These are phyloP conservation scores for Rubus idaeus DNA, from an alignment of 306 rosid genomes.

Conservation along the genomic window DNA sequence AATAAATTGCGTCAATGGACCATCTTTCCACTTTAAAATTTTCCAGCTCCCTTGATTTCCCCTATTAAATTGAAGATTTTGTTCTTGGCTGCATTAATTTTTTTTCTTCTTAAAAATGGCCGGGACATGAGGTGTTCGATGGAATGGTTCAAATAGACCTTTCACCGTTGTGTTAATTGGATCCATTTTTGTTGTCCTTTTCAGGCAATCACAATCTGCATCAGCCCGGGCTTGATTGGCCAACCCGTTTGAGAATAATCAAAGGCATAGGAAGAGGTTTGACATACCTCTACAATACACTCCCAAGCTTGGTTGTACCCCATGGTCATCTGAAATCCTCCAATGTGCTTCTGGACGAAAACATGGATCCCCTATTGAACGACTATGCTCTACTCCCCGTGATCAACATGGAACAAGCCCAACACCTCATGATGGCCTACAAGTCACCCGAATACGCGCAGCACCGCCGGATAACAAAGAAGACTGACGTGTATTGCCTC, in stretches of 20 bases:
- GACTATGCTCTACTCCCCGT: slow-evolving; percentile 70
- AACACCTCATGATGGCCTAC: slow-evolving; percentile 78
- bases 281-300: slow-evolving; percentile 54
- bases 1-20: no score
- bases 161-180: not conserved
- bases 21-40: no score
- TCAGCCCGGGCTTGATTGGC: slow-evolving; percentile 67
- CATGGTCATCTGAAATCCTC: slow-evolving; percentile 96
- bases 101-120: not conserved
- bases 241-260: slow-evolving; percentile 71
- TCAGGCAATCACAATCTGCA: slow-evolving; percentile 59
- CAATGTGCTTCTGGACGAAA: slow-evolving; percentile 65
- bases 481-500: slow-evolving; percentile 82
- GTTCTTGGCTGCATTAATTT: not conserved
- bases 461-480: slow-evolving; percentile 70
- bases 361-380: slow-evolving; percentile 61
- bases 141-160: not conserved
- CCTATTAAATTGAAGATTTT: not conserved
- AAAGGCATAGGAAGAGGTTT: slow-evolving; percentile 76
- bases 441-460: slow-evolving; percentile 85
- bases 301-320: slow-evolving; percentile 65
- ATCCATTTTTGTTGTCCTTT: not conserved
- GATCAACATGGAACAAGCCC: slow-evolving; percentile 65
- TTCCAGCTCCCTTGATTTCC: not conserved
- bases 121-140: not conserved